These are phyloP conservation scores for Xylaria nigripes DNA, from an alignment of 495 filamentous ascomycete species.

Conservation along the genomic window DNA sequence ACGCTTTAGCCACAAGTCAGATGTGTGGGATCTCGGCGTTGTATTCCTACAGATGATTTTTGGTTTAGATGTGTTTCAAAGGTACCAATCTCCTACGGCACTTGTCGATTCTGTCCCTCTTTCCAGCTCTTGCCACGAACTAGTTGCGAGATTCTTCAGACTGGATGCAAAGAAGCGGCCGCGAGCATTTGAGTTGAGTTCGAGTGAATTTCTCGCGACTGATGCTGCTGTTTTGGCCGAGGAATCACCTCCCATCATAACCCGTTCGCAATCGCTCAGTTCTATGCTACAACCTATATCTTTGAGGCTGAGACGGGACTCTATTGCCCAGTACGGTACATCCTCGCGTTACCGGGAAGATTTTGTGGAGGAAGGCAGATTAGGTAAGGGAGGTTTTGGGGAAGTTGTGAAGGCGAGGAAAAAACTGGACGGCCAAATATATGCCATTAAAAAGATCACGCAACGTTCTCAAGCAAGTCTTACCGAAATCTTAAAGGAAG, in stretches of 20 bases:
- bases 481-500: conserved; percentile 83
- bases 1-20: conserved; percentile 67
- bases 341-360: conserved; percentile 76
- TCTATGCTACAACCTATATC: conserved; percentile 33
- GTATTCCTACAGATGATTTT: conserved; percentile 92
- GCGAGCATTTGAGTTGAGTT: conserved; percentile 80
- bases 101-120: conserved; percentile 54
- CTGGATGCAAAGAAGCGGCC: conserved; percentile 74
- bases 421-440: conserved; percentile 83
- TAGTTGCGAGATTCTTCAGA: conserved; percentile 75
- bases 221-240: conserved; percentile 48
- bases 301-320: conserved; percentile 41
- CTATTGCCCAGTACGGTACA: conserved; percentile 33
- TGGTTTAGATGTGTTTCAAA: conserved; percentile 63
- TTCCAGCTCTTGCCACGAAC: conserved; percentile 65
- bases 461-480: conserved; percentile 70
- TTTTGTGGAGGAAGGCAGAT: conserved; percentile 77
- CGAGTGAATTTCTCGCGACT: conserved; percentile 73
- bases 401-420: conserved; percentile 96
- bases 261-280: conserved; percentile 29
- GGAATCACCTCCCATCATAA: conserved; percentile 26
- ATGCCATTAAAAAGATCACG: conserved; percentile 94
- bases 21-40: conserved; percentile 91
- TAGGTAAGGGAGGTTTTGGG: conserved; percentile 92
- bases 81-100: conserved; percentile 68